A percentile compares a stretch with the other conserved stretches of the same genome.
These are phyloP conservation scores for Pseudocohnilembus persalinus DNA, from an alignment of 169 alveolate species.

Conservation along the genomic window DNA sequence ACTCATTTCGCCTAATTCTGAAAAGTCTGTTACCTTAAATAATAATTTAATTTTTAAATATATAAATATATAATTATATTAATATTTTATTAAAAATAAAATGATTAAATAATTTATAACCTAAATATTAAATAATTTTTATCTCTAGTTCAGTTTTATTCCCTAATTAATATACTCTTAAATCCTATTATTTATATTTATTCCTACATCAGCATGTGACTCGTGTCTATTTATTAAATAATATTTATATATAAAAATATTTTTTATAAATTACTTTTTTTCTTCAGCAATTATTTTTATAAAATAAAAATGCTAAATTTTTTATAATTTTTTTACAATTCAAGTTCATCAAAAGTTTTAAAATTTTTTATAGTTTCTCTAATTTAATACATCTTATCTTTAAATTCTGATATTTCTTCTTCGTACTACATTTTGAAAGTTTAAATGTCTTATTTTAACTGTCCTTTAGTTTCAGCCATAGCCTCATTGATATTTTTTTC, in stretches of 20 bases:
- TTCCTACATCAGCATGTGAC: not conserved
- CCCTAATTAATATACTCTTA: not conserved
- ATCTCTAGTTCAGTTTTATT: not conserved
- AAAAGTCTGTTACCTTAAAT: not conserved
- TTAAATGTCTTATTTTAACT: not conserved
- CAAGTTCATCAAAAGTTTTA: not conserved
- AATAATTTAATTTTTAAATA: too few relatives aligned
- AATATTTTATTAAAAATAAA: too few relatives aligned
- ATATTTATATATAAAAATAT: too few relatives aligned
- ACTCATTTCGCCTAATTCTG: not conserved
- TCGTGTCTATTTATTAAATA: too few relatives aligned
- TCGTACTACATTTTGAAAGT: not conserved
- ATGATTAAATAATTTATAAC: too few relatives aligned
- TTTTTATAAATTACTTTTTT: too few relatives aligned
- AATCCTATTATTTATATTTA: not conserved
- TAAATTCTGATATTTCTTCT: not conserved
- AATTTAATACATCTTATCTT: too few relatives aligned
- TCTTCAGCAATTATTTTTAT: too few relatives aligned
- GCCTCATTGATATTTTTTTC: not conserved
- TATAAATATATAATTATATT: too few relatives aligned
- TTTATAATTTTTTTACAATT: too few relatives aligned
- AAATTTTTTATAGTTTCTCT: not conserved
- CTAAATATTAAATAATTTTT: not conserved
- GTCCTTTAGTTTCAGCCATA: not conserved
- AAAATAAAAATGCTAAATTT: too few relatives aligned